Base-by-base conservation (phyloP, 2,329 filamentous ascomycete genomes). In the Blumeria graminis region DNA sequence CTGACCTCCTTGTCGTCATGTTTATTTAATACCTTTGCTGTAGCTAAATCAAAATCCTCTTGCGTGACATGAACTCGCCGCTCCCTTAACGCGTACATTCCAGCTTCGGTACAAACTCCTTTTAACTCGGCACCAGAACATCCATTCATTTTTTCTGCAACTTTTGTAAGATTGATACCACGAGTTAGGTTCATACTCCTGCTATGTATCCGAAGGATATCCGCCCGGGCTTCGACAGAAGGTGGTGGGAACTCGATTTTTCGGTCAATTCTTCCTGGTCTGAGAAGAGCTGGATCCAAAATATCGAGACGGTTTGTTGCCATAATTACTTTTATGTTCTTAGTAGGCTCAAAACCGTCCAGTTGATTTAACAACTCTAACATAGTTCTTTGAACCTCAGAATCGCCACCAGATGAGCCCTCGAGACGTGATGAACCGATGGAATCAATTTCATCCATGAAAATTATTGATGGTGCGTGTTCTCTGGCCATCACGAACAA, bases 301-400 rank as follows among this genome's bases (percentile, higher is more conserved):
- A 98, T 96, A 65, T 98, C 92, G 61, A 98, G 78, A 68, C 92
- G 86, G 71, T 98, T 98, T 53, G 92, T 98, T 56, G 92, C 92
- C 90, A 98, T 98, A 72, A 98, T 94, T 69, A 98, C 87, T 72
- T 98, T 98, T 80, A 98, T 98, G 72, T 96, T 96, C 76, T 98
- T 98, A 51, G 90, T 96, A 6, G 92, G 92, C 71, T 96, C 92
- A 71, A 98, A 98, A 55, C 92, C 92, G 68, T 98, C 92, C 59
- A 98, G 79, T 74, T 98, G 92, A 73, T 98, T 98, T 62, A 98
- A 80, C 59, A 98, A 76, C 70, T 98, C 92, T 71, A 98, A 72
- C 92, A 98, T 98, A 52, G 92, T 98, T 65, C 92, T 83, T 73
- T 98, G 92, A 56, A 98, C 92, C 71, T 98, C 92, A 0, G 89